Base-by-base conservation (phyloP, 177 flowering plant genomes). In the Vitis hybrid region DNA sequence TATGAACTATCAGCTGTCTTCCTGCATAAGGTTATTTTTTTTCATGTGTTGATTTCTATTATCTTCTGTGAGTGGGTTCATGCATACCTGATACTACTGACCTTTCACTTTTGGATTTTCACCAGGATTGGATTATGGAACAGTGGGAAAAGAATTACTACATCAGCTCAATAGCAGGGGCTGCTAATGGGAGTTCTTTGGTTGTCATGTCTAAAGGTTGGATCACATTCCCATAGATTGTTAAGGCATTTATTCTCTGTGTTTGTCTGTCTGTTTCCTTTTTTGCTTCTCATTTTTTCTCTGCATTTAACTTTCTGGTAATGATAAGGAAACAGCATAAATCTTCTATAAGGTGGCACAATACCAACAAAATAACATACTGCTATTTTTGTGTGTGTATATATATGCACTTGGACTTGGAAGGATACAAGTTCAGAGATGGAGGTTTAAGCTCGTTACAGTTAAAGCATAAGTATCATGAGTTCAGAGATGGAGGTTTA, bases 131-230 rank as follows among this genome's bases (percentile, higher is more conserved):
- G 98, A 94, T 94, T 50, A 89, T 92, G 97, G 96, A 90, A 72
- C 97, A 92, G 58, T 92, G 97, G 98, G 98, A 94, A 65, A 87
- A 86, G 73, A 92, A 90, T 67, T 94, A 74, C 72, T 90, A 90
- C 73, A 94, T 94, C 66, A 94, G 92, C 76, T 84, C 98, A 16
- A 85, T 94, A 31, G 98, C 97, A 73, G 98, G 98, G 71, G 90
- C 95, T 11, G 51, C 68, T 51, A 92, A 90, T 79, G 97, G 97
- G 66, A 88, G 97, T 74, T 92, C 97, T 22, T 72, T 90, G 78
- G 95, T 94, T 14, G 93, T 92, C 10, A 92, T 94, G 98, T 92
- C 97, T 57, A 92, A 94, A 84, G 98, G 98, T 93, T 71, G 26
- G 82, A 3, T 5, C 48, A 2, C n/a, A 11, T n/a, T 39, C 18